A percentile compares a stretch with the other conserved stretches of the same genome.
Evolutionary conservation across 2,329 filamentous ascomycete genomes (phyloP).

Genomic region (Phaeosphaeriaceae sp.): DNA sequence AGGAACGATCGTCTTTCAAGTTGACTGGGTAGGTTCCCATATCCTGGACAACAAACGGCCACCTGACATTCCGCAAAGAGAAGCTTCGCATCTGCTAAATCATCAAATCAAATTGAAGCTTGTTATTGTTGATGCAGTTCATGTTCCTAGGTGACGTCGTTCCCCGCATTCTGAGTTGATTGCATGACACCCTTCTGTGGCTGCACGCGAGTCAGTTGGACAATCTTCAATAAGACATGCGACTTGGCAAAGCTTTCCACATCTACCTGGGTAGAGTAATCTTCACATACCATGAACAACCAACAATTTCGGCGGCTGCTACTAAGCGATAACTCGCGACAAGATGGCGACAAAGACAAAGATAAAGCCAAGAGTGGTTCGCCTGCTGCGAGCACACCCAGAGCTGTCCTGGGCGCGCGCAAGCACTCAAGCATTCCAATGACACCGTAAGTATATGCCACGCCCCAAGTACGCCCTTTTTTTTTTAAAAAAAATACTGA

Average conservation of each 20-base stretch:
- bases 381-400: slow-evolving; percentile 37
- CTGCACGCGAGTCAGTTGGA: slow-evolving; percentile 6
- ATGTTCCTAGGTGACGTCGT: slow-evolving; percentile 5
- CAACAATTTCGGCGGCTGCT: slow-evolving; percentile 88
- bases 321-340: slow-evolving; percentile 57
- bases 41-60: too few species aligned
- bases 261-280: slow-evolving; percentile 7
- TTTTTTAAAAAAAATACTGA: too few species aligned
- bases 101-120: too few species aligned
- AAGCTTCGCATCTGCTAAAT: too few species aligned
- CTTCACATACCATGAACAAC: slow-evolving; percentile 78
- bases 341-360: slow-evolving; percentile 37
- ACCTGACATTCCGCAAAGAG: too few species aligned
- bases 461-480: neutral
- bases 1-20: too few species aligned
- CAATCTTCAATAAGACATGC: slow-evolving; percentile 5
- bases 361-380: slow-evolving; percentile 5
- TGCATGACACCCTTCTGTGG: neutral
- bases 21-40: too few species aligned
- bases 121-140: too few species aligned
- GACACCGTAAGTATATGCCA: slow-evolving; percentile 73
- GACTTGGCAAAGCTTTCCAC: slow-evolving; percentile 1
- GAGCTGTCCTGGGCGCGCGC: slow-evolving; percentile 72
- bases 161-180: slow-evolving; percentile 9
- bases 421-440: slow-evolving; percentile 85